phyloP scores from a whole-genome alignment of 495 filamentous ascomycete species.

The Usnea hakonensis region DNA sequence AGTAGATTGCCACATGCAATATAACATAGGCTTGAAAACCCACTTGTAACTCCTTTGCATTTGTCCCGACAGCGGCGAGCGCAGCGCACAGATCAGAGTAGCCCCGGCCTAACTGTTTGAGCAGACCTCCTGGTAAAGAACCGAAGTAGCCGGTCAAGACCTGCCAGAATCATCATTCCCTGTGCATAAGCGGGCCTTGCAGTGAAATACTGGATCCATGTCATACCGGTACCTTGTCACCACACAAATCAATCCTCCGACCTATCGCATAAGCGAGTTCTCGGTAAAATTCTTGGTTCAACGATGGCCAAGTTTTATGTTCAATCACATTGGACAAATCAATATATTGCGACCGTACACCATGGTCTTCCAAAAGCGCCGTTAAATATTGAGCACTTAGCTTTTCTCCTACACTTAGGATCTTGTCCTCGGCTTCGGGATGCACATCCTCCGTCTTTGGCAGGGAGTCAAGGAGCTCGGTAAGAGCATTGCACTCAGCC shows the following conservation, averaged over 20 bases:
- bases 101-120: conserved; percentile 73
- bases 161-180: not conserved
- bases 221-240: conserved; percentile 58
- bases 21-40: conserved; percentile 22
- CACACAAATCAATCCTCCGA: conserved; percentile 61
- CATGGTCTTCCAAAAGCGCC: conserved; percentile 64
- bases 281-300: conserved; percentile 77
- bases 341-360: conserved; percentile 76
- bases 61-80: conserved; percentile 65
- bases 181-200: not conserved
- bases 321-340: conserved; percentile 72
- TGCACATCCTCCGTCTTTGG: conserved; percentile 63
- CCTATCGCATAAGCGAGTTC: conserved; percentile 55
- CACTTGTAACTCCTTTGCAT: conserved; percentile 62
- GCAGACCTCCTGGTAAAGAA: conserved; percentile 68
- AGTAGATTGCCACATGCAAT: not conserved
- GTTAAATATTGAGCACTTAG: conserved; percentile 84
- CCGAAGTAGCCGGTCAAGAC: conserved; percentile 78
- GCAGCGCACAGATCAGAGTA: conserved; percentile 89
- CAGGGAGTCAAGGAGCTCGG: conserved; percentile 52
- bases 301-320: conserved; percentile 46
- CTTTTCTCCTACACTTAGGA: conserved; percentile 91
- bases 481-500: conserved; percentile 59
- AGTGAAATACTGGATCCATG: too few relatives aligned
- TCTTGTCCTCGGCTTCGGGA: conserved; percentile 73